Percentiles rank a stretch among this genome's conserved stretches.
Conservation (phyloP, 2,329 filamentous ascomycete genomes). For the Aschersonia sp. region DNA sequence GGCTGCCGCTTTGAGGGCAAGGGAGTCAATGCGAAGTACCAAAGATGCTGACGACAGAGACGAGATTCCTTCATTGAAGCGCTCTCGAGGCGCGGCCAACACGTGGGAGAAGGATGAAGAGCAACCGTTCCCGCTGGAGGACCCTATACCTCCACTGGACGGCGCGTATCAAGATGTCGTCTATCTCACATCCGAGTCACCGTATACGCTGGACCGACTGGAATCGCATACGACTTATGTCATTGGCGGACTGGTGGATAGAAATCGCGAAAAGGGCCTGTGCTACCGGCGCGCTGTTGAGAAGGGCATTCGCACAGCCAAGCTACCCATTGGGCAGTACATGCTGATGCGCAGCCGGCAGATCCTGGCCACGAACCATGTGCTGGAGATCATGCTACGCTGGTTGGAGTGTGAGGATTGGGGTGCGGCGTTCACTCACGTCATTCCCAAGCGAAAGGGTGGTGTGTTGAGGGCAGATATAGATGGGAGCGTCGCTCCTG, state of each 20-base stretch:
- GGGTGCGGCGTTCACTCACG: conserved; percentile 75
- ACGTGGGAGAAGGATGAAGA: conserved; percentile 17
- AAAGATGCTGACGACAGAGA: neutral
- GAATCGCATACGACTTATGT: conserved; percentile 86
- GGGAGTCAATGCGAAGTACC: conserved; percentile 44
- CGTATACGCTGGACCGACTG: conserved; percentile 65
- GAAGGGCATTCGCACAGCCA: conserved; percentile 71
- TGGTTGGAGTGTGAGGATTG: conserved; percentile 88
- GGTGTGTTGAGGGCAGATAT: conserved; percentile 39
- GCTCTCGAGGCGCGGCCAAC: neutral
- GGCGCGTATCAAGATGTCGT: conserved; percentile 40
- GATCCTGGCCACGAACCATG: conserved; percentile 88
- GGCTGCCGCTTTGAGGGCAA: conserved; percentile 49
- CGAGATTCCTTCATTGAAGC: neutral
- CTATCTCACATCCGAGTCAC: conserved; percentile 87
- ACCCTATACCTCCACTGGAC: conserved; percentile 16
- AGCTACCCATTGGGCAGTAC: conserved; percentile 88
- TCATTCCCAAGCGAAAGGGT: conserved; percentile 85
- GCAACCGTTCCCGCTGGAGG: conserved; percentile 18
- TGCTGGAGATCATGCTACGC: conserved; percentile 88
- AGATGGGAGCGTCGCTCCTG: conserved; percentile 11
- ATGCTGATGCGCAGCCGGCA: conserved; percentile 79
- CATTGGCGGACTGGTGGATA: conserved; percentile 87
- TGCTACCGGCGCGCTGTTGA: conserved; percentile 73
- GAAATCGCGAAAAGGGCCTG: conserved; percentile 88